Percentiles rank a stretch among this genome's conserved stretches.
Evolutionary conservation across 441 rosid genomes (phyloP).

Genomic region (Macaranga tanarius): DNA sequence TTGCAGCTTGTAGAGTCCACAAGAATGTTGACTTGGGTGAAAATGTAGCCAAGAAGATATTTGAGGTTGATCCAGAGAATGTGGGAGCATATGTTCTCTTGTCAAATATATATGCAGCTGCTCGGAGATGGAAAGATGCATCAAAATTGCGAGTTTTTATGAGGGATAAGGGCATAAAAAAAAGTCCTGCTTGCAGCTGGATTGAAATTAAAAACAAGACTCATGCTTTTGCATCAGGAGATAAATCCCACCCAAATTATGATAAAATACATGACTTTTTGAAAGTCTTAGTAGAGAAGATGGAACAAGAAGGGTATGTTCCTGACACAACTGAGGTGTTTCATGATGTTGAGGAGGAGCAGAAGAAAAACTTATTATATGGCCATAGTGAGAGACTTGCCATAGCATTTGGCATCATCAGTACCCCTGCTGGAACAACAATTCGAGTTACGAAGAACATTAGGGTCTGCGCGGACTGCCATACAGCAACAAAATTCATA

Average conservation of each 20-base stretch:
- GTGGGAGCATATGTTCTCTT: slow-evolving; percentile 60
- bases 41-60: slow-evolving; percentile 55
- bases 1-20: slow-evolving; percentile 65
- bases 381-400: slow-evolving; percentile 74
- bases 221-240: slow-evolving; percentile 69
- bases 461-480: slow-evolving; percentile 63
- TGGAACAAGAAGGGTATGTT: slow-evolving; percentile 72
- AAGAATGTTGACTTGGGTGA: slow-evolving; percentile 52
- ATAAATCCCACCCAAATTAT: slow-evolving; percentile 58
- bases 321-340: slow-evolving; percentile 61
- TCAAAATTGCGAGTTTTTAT: slow-evolving; percentile 44
- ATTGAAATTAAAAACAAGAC: slow-evolving; percentile 53
- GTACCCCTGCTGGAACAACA: slow-evolving; percentile 62
- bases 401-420: slow-evolving; percentile 63
- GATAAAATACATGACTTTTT: slow-evolving; percentile 46
- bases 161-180: slow-evolving; percentile 49
- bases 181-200: slow-evolving; percentile 53
- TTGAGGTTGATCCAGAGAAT: slow-evolving; percentile 62
- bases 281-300: slow-evolving; percentile 45
- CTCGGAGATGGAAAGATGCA: slow-evolving; percentile 56
- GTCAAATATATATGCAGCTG: slow-evolving; percentile 58
- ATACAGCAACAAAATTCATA: slow-evolving; percentile 55
- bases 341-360: slow-evolving; percentile 73
- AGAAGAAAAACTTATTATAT: slow-evolving; percentile 50
- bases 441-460: slow-evolving; percentile 65